These are phyloP conservation scores for Malassezia arunalokei DNA, from an alignment of 1,284 basidiomycete genomes.

Conservation along the genomic window DNA sequence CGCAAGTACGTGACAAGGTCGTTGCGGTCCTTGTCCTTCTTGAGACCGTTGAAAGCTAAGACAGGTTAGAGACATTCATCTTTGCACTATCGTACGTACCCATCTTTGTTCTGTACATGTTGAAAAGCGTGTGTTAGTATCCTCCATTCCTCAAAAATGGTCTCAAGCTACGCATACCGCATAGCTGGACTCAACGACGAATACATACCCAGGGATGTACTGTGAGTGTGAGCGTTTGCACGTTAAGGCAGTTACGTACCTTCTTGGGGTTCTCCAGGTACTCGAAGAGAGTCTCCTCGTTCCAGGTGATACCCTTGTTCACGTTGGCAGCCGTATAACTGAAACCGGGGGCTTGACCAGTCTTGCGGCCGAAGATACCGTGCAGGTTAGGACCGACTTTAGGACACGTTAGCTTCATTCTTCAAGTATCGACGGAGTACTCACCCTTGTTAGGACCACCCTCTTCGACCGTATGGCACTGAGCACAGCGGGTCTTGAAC, in stretches of 20 bases:
- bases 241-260: constrained; percentile 4
- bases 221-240: not conserved
- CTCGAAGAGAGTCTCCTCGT: constrained; percentile 75
- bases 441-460: constrained; percentile 63
- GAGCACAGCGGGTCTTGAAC: constrained; percentile 73
- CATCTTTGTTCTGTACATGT: constrained; percentile 14
- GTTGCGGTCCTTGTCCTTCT: constrained; percentile 45
- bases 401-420: constrained; percentile 4
- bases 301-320: constrained; percentile 81
- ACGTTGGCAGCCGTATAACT: constrained; percentile 91
- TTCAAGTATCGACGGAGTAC: constrained; percentile 9
- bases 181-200: no score
- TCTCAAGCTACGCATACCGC: no score
- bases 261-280: constrained; percentile 91
- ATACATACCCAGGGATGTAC: constrained; percentile 49
- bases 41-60: constrained; percentile 32
- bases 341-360: constrained; percentile 74
- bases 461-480: constrained; percentile 82
- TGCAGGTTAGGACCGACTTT: constrained; percentile 85
- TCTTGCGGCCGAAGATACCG: constrained; percentile 75
- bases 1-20: constrained; percentile 36
- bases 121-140: not conserved
- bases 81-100: constrained; percentile 1
- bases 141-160: no score
- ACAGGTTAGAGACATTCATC: not conserved